Evolutionary conservation across 2,329 filamentous ascomycete species (phyloP).

Genomic region (Raffaelea arxii): DNA sequence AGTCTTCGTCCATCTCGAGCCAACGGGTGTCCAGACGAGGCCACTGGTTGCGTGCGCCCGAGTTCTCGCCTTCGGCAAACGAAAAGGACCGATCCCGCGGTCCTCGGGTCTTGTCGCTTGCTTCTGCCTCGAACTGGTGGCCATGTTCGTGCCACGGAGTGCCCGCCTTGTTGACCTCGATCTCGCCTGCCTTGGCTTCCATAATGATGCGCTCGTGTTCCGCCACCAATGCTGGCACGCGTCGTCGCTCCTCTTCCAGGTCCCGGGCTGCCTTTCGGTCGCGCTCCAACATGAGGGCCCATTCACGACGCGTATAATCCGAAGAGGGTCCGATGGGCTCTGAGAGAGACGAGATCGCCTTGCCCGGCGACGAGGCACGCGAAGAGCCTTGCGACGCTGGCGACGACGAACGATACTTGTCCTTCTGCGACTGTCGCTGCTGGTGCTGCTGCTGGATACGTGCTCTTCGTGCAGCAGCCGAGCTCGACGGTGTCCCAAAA

Average conservation of each 20-base stretch:
- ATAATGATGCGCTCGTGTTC: slow-evolving; percentile 15
- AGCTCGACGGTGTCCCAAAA: too few species aligned
- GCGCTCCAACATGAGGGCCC: slow-evolving; percentile 10
- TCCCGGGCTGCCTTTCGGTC: slow-evolving; percentile 4
- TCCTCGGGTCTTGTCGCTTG: neutral
- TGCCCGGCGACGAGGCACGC: neutral
- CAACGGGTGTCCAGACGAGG: slow-evolving; percentile 4
- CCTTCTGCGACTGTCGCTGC: too few species aligned
- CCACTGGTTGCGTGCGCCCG: slow-evolving; percentile 5
- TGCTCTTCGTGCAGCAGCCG: neutral
- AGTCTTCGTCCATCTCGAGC: slow-evolving; percentile 8
- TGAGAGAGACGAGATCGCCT: neutral
- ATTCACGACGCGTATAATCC: slow-evolving; percentile 11
- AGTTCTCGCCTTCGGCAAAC: slow-evolving; percentile 7
- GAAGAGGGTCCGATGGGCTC: too few species aligned
- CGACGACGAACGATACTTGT: neutral
- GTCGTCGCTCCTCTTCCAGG: slow-evolving; percentile 10
- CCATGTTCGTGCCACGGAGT: slow-evolving; percentile 9
- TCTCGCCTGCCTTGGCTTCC: slow-evolving; percentile 12
- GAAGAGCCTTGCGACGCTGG: neutral
- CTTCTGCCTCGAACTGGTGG: neutral
- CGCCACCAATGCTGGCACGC: slow-evolving; percentile 11
- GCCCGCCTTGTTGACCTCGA: slow-evolving; percentile 12
- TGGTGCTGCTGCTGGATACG: neutral
- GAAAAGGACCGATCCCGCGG: slow-evolving; percentile 11